These are phyloP conservation scores for Epichloe sibirici DNA, from an alignment of 2,329 filamentous ascomycete genomes.

Conservation along the genomic window DNA sequence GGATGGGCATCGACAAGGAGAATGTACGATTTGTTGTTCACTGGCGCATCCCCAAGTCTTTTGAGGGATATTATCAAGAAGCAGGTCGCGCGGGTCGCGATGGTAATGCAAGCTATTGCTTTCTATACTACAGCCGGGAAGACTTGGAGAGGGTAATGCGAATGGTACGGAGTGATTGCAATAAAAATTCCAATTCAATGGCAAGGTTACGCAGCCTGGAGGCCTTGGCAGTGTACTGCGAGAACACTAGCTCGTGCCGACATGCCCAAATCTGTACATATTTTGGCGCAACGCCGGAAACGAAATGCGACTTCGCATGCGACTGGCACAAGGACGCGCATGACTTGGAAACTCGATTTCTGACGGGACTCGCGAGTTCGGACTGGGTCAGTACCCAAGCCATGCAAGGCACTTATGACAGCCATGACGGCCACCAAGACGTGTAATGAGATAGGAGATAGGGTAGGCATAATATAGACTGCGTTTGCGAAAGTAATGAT, in stretches of 20 bases:
- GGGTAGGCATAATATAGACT: background rate
- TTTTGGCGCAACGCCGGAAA: slow-evolving; percentile 53
- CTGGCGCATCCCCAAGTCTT: slow-evolving; percentile 87
- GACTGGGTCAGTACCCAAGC: slow-evolving; percentile 54
- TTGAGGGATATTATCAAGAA: slow-evolving; percentile 95
- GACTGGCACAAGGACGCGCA: slow-evolving; percentile 63
- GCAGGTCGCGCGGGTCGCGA: slow-evolving; percentile 84
- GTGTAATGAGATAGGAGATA: slow-evolving; percentile 15
- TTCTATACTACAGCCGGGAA: slow-evolving; percentile 82
- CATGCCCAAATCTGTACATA: slow-evolving; percentile 66
- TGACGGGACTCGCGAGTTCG: slow-evolving; percentile 42
- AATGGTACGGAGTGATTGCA: slow-evolving; percentile 35
- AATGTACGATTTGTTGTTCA: slow-evolving; percentile 91
- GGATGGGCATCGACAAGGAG: slow-evolving; percentile 96
- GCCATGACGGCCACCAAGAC: slow-evolving; percentile 42
- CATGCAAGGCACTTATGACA: slow-evolving; percentile 44
- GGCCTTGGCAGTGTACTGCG: slow-evolving; percentile 68
- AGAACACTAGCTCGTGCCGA: slow-evolving; percentile 59
- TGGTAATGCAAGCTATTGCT: slow-evolving; percentile 74
- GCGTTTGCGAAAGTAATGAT: background rate
- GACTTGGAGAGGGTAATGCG: slow-evolving; percentile 64
- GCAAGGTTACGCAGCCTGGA: slow-evolving; percentile 51
- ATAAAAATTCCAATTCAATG: slow-evolving; percentile 30
- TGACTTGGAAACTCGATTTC: slow-evolving; percentile 44
- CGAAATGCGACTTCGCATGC: slow-evolving; percentile 61